Evolutionary conservation across 352 stramenopile genomes (phyloP).

Genomic region (Pythium biforme): DNA sequence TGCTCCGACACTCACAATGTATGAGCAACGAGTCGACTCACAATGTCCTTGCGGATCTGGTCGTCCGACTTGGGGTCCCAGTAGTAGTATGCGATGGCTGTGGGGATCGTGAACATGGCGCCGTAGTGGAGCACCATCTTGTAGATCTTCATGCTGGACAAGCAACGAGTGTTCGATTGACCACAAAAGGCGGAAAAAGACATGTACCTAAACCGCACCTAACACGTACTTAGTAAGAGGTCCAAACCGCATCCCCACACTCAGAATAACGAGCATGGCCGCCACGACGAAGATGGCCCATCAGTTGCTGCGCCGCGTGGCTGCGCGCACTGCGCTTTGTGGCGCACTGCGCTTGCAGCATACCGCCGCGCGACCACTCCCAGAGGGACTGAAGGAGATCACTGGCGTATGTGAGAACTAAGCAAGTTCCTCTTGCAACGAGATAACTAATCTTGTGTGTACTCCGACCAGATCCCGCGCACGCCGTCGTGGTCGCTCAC

Average conservation of each 20-base stretch:
- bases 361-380: slow-evolving; percentile 24
- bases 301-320: slow-evolving; percentile 26
- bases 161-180: neutral
- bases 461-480: slow-evolving; percentile 63
- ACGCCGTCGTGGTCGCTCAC: slow-evolving; percentile 79
- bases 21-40: slow-evolving; percentile 32
- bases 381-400: slow-evolving; percentile 63
- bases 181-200: neutral
- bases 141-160: slow-evolving; percentile 59
- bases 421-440: too few species aligned
- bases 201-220: slow-evolving; percentile 16
- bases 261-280: neutral
- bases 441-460: too few species aligned
- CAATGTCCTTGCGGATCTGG: slow-evolving; percentile 72
- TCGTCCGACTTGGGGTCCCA: slow-evolving; percentile 76
- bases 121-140: slow-evolving; percentile 85
- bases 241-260: slow-evolving; percentile 5
- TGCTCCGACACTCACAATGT: neutral
- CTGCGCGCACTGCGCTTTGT: neutral
- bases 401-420: slow-evolving; percentile 40
- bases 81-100: slow-evolving; percentile 59
- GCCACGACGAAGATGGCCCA: slow-evolving; percentile 16
- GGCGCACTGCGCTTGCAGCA: slow-evolving; percentile 10
- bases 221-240: slow-evolving; percentile 10
- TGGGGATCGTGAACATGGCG: slow-evolving; percentile 70